Base-by-base conservation (phyloP, 2,329 filamentous ascomycete species). In the Knufia petricola region DNA sequence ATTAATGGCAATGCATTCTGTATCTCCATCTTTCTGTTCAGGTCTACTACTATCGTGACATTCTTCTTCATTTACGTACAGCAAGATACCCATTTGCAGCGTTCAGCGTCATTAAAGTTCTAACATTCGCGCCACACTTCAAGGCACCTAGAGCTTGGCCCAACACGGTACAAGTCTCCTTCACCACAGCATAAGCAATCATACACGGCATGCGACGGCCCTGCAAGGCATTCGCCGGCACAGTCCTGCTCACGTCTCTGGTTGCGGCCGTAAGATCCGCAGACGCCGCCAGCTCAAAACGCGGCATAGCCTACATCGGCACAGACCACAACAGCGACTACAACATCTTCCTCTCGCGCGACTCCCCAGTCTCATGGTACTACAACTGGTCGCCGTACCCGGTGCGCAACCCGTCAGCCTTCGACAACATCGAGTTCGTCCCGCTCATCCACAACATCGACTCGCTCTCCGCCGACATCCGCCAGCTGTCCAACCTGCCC, bases 381-480 rank as follows among this genome's bases (percentile, higher is more conserved):
- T 92, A 90, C 74, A 90, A 89, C 69, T 92, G 89, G 65, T 65
- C 68, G 21, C 60, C 71, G 17, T 61, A 64, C 2, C 84, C 85
- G 1, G 77, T 80, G 0, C 7, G 53, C 71, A 0, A 55, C 64
- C 34, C 64, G 70, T 43, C 59, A 71, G 24, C 58, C 72, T 12
- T 41, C 37, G 9, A 15, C n/a, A 64, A 72, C 12, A 78, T 90
- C 57, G 74, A 85, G 63, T 92, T 87, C 64, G 80, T 90, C 1
- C 85, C 86, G 44, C 87, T 88, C 85, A 76, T 88, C 51, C 90
- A 82, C 82, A 84, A 84, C 26, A 69, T 64, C 0, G 61, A 72
- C 49, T 62, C 68, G 23, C 37, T 45, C 15, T 15, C 23, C n/a
- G 67, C 70, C 48, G 73, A 77, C 60, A 79, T 74, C 0, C 69